Evolutionary conservation across 176 grass and related monocot species (phyloP).

Genomic region (Triticum urartu): DNA sequence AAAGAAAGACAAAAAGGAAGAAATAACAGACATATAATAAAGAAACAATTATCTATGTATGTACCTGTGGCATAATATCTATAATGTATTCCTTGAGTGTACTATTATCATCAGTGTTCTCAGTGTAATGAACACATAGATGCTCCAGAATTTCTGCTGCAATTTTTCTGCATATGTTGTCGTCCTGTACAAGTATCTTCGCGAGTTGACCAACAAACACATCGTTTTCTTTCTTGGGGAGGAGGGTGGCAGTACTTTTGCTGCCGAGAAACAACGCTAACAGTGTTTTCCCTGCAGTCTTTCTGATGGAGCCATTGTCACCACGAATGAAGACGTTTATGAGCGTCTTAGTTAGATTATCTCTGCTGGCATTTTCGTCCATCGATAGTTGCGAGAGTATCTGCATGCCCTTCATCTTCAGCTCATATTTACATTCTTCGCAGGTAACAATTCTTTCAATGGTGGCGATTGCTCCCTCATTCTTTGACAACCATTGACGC

Average conservation of each 20-base stretch:
- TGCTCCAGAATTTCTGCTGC: not conserved
- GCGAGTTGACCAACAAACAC: not conserved
- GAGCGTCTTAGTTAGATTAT: not conserved
- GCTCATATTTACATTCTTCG: not conserved
- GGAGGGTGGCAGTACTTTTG: not conserved
- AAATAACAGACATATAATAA: not conserved
- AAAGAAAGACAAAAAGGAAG: too few species aligned
- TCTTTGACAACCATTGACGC: too few species aligned
- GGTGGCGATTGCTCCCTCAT: not conserved
- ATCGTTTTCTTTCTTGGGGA: not conserved
- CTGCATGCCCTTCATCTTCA: not conserved
- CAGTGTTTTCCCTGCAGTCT: not conserved
- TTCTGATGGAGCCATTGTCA: not conserved
- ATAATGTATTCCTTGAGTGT: not conserved
- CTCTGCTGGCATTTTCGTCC: fast-evolving
- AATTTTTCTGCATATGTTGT: not conserved
- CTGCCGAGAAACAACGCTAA: not conserved
- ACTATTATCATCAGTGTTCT: not conserved
- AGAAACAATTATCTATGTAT: not conserved
- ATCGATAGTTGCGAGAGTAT: not conserved
- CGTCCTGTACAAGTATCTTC: not conserved
- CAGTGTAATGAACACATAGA: not conserved
- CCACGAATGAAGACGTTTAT: not conserved
- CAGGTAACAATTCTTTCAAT: not conserved
- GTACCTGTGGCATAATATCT: not conserved